Base-by-base conservation (phyloP, 1,284 basidiomycete species). In the Trichosporon asahii region DNA sequence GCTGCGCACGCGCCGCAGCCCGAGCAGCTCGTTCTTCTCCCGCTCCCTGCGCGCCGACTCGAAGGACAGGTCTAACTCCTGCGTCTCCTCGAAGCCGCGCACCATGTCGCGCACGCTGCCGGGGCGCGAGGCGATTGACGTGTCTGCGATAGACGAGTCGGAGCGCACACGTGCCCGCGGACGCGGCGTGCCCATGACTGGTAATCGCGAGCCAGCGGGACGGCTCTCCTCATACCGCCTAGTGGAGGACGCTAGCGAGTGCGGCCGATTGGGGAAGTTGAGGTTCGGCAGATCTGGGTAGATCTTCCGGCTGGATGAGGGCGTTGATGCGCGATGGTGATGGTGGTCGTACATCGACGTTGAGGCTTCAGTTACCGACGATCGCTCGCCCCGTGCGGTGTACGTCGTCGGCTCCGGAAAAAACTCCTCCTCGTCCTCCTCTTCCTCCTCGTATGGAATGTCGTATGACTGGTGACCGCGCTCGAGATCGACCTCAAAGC, bases 1-100 rank as follows among this genome's bases (percentile, higher is more conserved):
- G 4, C 63, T 46, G 21, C 60, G 64, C 23, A 73, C 72, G 18
- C 72, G 69, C 15, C 69, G 44, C 14, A 71, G 31, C 6, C 31
- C 57, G 8, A n/a, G 9, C 14, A 73, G 27, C 1, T 11, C 12
- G 33, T 21, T 29, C 64, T 65, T 67, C 60, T 73, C 72, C 21
- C 60, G 27, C 44, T 64, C 66, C 27, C 72, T 65, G 21, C 72
- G 67, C 35, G 49, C 64, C 23, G 37, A 55, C 49, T 66, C 66
- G 46, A 64, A 73, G 15, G 55, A 55, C 44, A 70, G 55, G 63
- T 73, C 72, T 8, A 66, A 60, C 46, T n/a, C 37, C 29, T 27
- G 61, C 25, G 27, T 67, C 60, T 64, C 69, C 12, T 68, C 67
- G 29, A 61, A 70, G 11, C 65, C 64, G n/a, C 46, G 55, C 9